Base-by-base conservation (phyloP, 2,329 filamentous ascomycete species). In the Microdochium bolleyi region DNA sequence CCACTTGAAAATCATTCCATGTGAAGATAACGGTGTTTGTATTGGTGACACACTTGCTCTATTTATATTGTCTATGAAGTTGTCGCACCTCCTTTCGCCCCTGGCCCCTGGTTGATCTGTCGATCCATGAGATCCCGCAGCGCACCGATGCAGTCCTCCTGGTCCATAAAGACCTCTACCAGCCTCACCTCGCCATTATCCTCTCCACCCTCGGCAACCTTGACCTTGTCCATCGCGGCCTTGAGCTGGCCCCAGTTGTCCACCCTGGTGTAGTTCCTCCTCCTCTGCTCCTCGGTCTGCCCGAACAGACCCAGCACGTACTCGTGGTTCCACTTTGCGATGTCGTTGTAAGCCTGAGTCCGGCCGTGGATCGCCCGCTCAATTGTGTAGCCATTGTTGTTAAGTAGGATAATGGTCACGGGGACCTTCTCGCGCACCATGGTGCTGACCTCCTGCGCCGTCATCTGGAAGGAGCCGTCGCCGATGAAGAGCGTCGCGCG, bases 391-490 rank as follows among this genome's bases (percentile, higher is more conserved):
- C 80, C 80, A 25, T 77, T 71, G 52, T 83, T 84, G 59, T 83
- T 83, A 58, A 83, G 74, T 9, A 83, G 60, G 54, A 84, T 73
- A 21, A 77, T 66, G 2, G 73, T 67, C 3, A 77, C 71, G 37
- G 78, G 69, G 22, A 81, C 68, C 3, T 73, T 70, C 52, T 78
- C 70, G 16, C 70, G 70, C 58, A 87, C 80, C 59, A 87, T 85
- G 2, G 81, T 84, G 11, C 78, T 77, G 3, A 88, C 68, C 57
- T 86, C 83, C 61, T 88, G 84, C 0, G 76, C 82, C 0, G 83
- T 87, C 68, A 87, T 78, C 57, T 85, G 79, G 54, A 87, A 76
- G 56, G 80, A 83, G 3, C 83, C 84, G 51, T 85, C 83, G 4
- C 82, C 83, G 32, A 83, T 83, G 55, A 83, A 73, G 1, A 85